Base-by-base conservation (phyloP, 2,329 filamentous ascomycete genomes). In the Alternaria longipes region DNA sequence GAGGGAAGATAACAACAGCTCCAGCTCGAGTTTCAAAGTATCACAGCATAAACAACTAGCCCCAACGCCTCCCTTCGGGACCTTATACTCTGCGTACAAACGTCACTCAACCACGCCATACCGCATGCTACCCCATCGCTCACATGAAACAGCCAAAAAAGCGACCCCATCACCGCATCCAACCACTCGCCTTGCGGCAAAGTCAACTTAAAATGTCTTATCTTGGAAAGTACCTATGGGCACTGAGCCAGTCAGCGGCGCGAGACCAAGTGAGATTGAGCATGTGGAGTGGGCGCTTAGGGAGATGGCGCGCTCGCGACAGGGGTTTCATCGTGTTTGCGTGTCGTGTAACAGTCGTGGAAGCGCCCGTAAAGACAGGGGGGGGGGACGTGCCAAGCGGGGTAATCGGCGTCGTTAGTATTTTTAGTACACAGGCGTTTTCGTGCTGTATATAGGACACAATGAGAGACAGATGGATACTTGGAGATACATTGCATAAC, bases 61-160 rank as follows among this genome's bases (percentile, higher is more conserved):
- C 50, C 18, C 46, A 28, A 34, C 55, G 46, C 28, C 55, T 44
- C 30, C 30, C 47, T 34, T 28, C 20, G 30, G 32, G 32, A 38
- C 46, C 46, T 50, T 50, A 50, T 50, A 50, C 46, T 36, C 14
- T 49, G 46, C 30, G 22, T 49, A 24, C 46, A 24, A 50, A 50
- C 46, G 30, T 50, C 38, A 50, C 55, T 58, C 44, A 45, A 44
- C 49, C 44, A 38, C 36, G 34, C 50, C 50, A 41, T 40, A 14
- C 50, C 50, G 12, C 50, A 38, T 40, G 20, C 32, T 36, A 36
- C 30, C 20, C 32, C 32, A 34, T 36, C 24, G 22, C 50, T 18
- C 36, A 52, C 36, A 52, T 52, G 50, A 52, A 52, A 52, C 50
- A 41, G 16, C 55, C 50, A 30, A 41, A 58, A 57, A 46, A 40